Percentiles rank a stretch among this genome's conserved stretches.
phyloP scores from a whole-genome alignment of 192 early-diverging fungal species.

The Umbelopsis vinacea region DNA sequence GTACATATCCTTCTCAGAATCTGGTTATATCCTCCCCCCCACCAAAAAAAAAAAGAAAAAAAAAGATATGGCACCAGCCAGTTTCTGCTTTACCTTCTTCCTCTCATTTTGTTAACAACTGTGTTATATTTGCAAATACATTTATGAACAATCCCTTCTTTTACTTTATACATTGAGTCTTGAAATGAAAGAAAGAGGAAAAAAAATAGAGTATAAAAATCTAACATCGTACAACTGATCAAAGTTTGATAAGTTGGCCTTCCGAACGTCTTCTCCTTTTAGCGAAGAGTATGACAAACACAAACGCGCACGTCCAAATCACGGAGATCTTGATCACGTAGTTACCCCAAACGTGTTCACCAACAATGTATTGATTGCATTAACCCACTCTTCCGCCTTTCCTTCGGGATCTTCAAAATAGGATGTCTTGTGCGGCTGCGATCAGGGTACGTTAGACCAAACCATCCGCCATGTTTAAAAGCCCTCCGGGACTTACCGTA shows the following conservation, averaged over 20 bases:
- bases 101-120: too few species aligned
- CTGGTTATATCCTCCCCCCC: not conserved
- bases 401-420: constrained; percentile 57
- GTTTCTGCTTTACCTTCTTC: too few species aligned
- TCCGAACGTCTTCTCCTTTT: not conserved
- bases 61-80: too few species aligned
- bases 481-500: constrained; percentile 47
- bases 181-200: not conserved
- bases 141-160: not conserved
- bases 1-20: not conserved
- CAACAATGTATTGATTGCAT: constrained; percentile 50
- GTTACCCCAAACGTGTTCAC: constrained; percentile 49
- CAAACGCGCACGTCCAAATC: not conserved
- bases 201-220: not conserved
- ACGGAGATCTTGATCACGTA: constrained; percentile 17
- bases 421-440: constrained; percentile 55
- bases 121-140: too few species aligned
- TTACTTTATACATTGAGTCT: not conserved
- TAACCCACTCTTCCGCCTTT: constrained; percentile 54
- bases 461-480: not conserved
- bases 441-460: constrained; percentile 2
- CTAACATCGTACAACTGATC: constrained; percentile 1
- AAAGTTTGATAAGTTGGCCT: not conserved
- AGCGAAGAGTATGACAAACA: not conserved
- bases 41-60: not conserved